Conservation (phyloP, 2,329 filamentous ascomycete species). For the Colletotrichum phormii region DNA sequence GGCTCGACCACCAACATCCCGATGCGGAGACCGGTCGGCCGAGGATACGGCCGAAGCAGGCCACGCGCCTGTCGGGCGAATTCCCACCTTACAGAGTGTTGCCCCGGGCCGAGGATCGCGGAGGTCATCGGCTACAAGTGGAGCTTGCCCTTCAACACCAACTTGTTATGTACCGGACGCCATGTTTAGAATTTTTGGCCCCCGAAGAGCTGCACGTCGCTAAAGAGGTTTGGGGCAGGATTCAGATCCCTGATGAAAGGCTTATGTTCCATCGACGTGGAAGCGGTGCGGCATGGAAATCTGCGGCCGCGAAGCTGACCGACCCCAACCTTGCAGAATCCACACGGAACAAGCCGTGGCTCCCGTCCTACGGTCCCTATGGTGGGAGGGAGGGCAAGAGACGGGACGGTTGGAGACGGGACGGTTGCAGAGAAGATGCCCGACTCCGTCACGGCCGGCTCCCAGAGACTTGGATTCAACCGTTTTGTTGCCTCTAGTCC, state of each 20-base stretch:
- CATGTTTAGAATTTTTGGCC: neutral
- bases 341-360: constrained; percentile 3
- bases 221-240: constrained; percentile 1
- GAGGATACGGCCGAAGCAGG: neutral
- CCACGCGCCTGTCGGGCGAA: neutral
- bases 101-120: neutral
- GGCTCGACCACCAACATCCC: neutral
- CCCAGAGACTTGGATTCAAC: neutral
- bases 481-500: neutral
- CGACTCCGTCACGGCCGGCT: neutral
- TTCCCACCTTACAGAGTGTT: neutral
- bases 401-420: neutral
- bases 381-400: neutral
- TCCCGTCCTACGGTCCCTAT: neutral
- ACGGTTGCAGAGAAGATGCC: neutral
- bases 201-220: neutral
- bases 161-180: neutral
- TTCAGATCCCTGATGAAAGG: neutral
- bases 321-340: neutral
- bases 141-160: neutral
- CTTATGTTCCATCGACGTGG: neutral
- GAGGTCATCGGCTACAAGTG: neutral
- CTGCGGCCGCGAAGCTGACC: neutral
- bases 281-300: neutral
- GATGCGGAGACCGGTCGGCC: neutral